These are phyloP conservation scores for Globisporangium iwayamae DNA, from an alignment of 352 stramenopile species.

Conservation along the genomic window DNA sequence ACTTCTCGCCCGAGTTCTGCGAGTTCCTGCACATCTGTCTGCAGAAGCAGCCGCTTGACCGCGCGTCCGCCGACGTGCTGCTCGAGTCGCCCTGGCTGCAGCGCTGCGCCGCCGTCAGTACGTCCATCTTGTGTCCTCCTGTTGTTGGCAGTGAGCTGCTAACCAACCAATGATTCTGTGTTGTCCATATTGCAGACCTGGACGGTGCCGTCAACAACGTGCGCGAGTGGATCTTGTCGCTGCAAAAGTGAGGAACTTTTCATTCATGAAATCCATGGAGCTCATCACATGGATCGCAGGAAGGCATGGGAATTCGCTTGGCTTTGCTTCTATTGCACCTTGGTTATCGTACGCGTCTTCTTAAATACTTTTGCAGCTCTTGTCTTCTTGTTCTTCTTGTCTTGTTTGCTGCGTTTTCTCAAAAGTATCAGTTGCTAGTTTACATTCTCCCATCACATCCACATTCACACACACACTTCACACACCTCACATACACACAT, in stretches of 20 bases:
- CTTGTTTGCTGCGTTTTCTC: background rate
- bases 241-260: slow-evolving; percentile 32
- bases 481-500: slow-evolving; percentile 16
- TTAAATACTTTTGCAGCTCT: slow-evolving; percentile 7
- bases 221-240: slow-evolving; percentile 65
- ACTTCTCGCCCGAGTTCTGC: slow-evolving; percentile 75
- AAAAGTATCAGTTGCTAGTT: slow-evolving; percentile 5
- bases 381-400: background rate
- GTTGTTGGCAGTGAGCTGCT: background rate
- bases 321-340: background rate
- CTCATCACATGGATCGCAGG: background rate
- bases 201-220: slow-evolving; percentile 46
- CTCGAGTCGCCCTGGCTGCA: slow-evolving; percentile 74
- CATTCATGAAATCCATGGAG: background rate
- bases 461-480: slow-evolving; percentile 12
- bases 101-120: slow-evolving; percentile 63
- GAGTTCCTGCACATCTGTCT: slow-evolving; percentile 66
- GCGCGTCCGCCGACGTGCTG: slow-evolving; percentile 53
- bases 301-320: background rate
- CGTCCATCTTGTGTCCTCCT: slow-evolving; percentile 17
- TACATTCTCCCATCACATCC: slow-evolving; percentile 10
- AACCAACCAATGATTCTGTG: background rate
- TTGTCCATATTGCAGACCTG: slow-evolving; percentile 19
- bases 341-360: background rate
- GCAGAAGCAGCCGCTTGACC: slow-evolving; percentile 61